A percentile compares a stretch with the other conserved stretches of the same genome.
phyloP scores from a whole-genome alignment of 2,329 filamentous ascomycete genomes.

The Paracoccidioides lutzii region DNA sequence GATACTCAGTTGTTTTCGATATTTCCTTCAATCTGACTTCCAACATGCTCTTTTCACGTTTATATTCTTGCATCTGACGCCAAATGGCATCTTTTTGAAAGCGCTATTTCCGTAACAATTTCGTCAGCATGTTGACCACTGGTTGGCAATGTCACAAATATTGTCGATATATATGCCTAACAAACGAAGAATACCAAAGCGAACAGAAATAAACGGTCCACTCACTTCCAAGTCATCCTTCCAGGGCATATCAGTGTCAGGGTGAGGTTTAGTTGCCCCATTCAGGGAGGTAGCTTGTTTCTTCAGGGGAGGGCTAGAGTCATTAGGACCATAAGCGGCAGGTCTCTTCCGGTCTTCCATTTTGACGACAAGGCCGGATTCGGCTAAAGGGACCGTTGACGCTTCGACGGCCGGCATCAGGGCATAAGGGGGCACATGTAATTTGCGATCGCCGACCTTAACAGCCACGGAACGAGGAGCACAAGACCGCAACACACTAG shows the following conservation, averaged over 20 bases:
- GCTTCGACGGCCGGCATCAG: conserved; percentile 82
- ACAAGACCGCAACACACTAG: conserved; percentile 9
- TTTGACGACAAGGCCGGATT: conserved; percentile 66
- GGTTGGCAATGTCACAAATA: conserved; percentile 6
- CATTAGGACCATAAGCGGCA: conserved; percentile 64
- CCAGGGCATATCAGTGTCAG: conserved; percentile 56
- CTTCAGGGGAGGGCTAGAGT: conserved; percentile 80
- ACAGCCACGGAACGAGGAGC: conserved; percentile 14
- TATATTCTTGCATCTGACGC: conserved; percentile 96
- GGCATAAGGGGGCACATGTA: conserved; percentile 23
- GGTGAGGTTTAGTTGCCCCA: conserved; percentile 52
- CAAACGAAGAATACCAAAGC: not conserved
- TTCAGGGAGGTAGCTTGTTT: conserved; percentile 63
- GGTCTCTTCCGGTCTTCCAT: conserved; percentile 99
- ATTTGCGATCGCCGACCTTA: conserved; percentile 20
- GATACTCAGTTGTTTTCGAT: conserved; percentile 62
- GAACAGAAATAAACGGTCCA: conserved; percentile 22
- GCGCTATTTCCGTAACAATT: conserved; percentile 42
- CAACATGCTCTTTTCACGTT: conserved; percentile 70
- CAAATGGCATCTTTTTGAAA: conserved; percentile 94
- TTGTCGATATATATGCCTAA: not conserved
- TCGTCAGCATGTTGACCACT: conserved; percentile 8
- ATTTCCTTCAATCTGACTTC: conserved; percentile 72
- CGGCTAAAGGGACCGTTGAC: conserved; percentile 60
- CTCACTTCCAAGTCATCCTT: conserved; percentile 63